Base-by-base conservation (phyloP, 2,329 filamentous ascomycete genomes). In the Aureobasidium sp. region DNA sequence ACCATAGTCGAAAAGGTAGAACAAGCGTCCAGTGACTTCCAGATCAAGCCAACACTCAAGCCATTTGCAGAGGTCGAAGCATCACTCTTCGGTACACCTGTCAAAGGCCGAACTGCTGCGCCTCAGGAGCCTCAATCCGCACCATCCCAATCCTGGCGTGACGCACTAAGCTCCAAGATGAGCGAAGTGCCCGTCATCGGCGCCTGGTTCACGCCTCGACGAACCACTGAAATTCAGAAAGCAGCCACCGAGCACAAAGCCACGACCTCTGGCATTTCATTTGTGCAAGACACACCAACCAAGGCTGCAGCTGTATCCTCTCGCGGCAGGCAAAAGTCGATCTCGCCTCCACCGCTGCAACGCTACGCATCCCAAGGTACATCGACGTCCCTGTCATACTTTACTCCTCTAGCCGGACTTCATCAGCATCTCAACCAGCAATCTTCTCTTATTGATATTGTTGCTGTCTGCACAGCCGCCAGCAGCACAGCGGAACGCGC, bases 321-420 rank as follows among this genome's bases (percentile, higher is more conserved):
- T 40, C 19, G 17, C 27, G 22, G 44, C 5, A 49, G 60, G n/a
- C 14, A n/a, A n/a, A 29, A 48, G 7, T 33, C 48, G 12, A 57
- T 64, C 37, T 64, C 64, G 11, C 64, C 64, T 2, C 64, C 62
- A 5, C 39, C 52, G 7, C 35, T 63, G 2, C 33, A 49, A 27
- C 49, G 60, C 1, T 42, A 45, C 33, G 52, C 48, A 39, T 65
- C 64, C 7, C 60, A 62, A 61, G 78, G 77, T 48, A 67, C 76
- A 40, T 69, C 69, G 1, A 79, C 78, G 0, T 66, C 71, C 0
- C 65, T 75, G n/a, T 70, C 73, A 5, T 81, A 80, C 70, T 80
- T 78, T 69, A 75, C 73, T 0, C 74, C 77, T 0, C 71, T 81
- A 0, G 69, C 73, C 45, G 70, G 73, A 39, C 69, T 80, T 2